Evolutionary conservation across 169 alveolate genomes (phyloP).

Genomic region (Cytauxzoon felis): DNA sequence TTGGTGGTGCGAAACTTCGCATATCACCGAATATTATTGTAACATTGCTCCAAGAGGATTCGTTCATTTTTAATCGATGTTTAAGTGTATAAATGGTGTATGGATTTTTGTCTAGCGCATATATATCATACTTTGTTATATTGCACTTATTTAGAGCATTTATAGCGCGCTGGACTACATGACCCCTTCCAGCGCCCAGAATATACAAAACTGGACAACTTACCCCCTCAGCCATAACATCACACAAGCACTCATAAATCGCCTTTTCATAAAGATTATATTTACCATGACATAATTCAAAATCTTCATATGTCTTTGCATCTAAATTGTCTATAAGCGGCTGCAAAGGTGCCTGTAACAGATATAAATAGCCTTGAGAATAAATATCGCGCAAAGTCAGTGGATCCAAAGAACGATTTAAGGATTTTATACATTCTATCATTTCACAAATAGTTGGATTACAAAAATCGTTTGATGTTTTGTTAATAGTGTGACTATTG

Average conservation of each 20-base stretch:
- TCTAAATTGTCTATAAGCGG: slow-evolving; percentile 73
- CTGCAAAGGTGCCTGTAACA: slow-evolving; percentile 71
- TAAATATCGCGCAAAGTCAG: slow-evolving; percentile 31
- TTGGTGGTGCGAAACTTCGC: slow-evolving; percentile 55
- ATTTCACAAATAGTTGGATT: slow-evolving; percentile 32
- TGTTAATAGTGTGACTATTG: too few relatives aligned
- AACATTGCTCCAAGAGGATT: slow-evolving; percentile 65
- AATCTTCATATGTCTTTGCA: slow-evolving; percentile 65
- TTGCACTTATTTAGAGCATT: slow-evolving; percentile 36
- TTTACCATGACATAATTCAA: slow-evolving; percentile 64
- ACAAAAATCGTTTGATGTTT: too few relatives aligned
- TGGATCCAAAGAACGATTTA: slow-evolving; percentile 33
- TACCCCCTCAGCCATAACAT: slow-evolving; percentile 4
- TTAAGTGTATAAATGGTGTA: slow-evolving; percentile 63
- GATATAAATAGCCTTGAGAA: slow-evolving; percentile 51
- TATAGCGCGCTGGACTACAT: slow-evolving; percentile 63
- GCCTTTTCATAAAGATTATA: slow-evolving; percentile 68
- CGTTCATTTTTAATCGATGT: slow-evolving; percentile 35
- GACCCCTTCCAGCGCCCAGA: slow-evolving; percentile 81
- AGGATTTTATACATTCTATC: slow-evolving; percentile 5
- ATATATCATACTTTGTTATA: slow-evolving; percentile 35
- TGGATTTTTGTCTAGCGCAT: slow-evolving; percentile 73
- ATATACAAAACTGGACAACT: slow-evolving; percentile 40
- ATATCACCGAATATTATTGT: slow-evolving; percentile 67
- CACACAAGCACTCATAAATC: slow-evolving; percentile 40